Conservation (phyloP, 148 eudicot genomes). For the Fallopia convolvulus region DNA sequence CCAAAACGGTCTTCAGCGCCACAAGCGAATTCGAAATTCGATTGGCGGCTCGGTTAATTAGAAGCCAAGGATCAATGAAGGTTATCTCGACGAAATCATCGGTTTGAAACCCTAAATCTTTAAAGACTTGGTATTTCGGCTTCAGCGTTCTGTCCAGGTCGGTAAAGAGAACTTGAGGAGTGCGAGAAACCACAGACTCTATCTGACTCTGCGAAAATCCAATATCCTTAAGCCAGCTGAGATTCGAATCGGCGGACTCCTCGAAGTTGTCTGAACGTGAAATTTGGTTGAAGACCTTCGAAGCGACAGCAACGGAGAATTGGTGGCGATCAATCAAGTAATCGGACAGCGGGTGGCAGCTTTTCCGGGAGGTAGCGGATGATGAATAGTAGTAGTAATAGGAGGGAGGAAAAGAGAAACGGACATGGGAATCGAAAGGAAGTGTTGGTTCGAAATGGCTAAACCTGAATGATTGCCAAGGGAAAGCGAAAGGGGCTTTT, state of each 20-base stretch:
- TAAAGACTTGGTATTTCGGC: conserved; percentile 14
- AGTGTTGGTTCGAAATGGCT: neutral
- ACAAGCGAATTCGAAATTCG: conserved; percentile 6
- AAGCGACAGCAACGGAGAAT: conserved; percentile 16
- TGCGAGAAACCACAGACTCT: conserved; percentile 8
- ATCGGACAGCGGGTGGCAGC: neutral
- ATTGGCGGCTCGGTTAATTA: neutral
- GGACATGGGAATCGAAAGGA: neutral
- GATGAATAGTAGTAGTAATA: neutral
- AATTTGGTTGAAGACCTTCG: neutral
- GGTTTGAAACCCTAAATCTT: conserved; percentile 15
- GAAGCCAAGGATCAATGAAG: conserved; percentile 6
- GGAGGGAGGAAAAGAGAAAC: neutral
- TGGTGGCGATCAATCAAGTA: conserved; percentile 17
- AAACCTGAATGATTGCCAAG: neutral
- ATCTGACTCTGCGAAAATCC: conserved; percentile 19
- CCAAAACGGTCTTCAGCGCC: conserved; percentile 14
- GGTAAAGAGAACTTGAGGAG: conserved; percentile 10
- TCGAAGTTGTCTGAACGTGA: conserved; percentile 1
- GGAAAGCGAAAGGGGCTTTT: neutral
- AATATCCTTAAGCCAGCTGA: conserved; percentile 12
- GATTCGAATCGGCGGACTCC: neutral
- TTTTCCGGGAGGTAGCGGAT: neutral
- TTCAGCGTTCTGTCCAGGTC: conserved; percentile 12
- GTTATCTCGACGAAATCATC: conserved; percentile 8